Conservation (phyloP, 2,329 filamentous ascomycete species). For the Arthrobotrys iridis region DNA sequence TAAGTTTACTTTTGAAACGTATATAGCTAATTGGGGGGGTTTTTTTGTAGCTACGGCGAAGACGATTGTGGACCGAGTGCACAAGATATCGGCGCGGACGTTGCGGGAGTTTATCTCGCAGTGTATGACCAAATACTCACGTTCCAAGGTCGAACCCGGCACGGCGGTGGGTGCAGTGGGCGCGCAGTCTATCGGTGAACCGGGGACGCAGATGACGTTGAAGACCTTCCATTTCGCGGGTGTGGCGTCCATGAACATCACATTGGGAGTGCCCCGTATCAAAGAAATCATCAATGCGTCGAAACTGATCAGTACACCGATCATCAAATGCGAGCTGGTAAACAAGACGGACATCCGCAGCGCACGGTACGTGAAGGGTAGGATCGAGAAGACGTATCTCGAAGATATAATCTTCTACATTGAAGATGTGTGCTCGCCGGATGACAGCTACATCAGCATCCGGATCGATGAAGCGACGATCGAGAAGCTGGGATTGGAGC, state of each 20-base stretch:
- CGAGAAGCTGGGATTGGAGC: slow-evolving; percentile 80
- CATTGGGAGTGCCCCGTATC: slow-evolving; percentile 98
- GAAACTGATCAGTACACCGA: slow-evolving; percentile 89
- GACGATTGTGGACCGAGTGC: slow-evolving; percentile 73
- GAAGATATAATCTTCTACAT: slow-evolving; percentile 82
- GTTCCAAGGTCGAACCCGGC: slow-evolving; percentile 89
- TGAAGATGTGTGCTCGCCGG: slow-evolving; percentile 86
- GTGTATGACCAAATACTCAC: slow-evolving; percentile 89
- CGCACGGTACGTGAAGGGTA: slow-evolving; percentile 88
- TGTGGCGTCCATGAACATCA: slow-evolving; percentile 99
- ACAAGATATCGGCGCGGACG: slow-evolving; percentile 81
- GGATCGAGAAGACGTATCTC: slow-evolving; percentile 94
- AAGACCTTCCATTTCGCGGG: slow-evolving; percentile 99
- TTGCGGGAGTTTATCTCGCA: slow-evolving; percentile 79
- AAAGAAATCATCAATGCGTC: slow-evolving; percentile 99
- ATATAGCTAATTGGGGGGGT: neutral
- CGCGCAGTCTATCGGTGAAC: slow-evolving; percentile 97
- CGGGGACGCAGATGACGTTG: slow-evolving; percentile 97
- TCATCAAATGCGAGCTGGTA: slow-evolving; percentile 86
- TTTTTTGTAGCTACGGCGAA: slow-evolving; percentile 26
- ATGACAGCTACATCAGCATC: slow-evolving; percentile 79
- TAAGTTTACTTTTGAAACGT: neutral
- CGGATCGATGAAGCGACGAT: slow-evolving; percentile 83
- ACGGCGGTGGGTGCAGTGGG: slow-evolving; percentile 96
- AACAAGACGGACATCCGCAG: slow-evolving; percentile 79